Evolutionary conservation across 2,329 filamentous ascomycete genomes (phyloP).

Genomic region (Ceratocystis ficicola): DNA sequence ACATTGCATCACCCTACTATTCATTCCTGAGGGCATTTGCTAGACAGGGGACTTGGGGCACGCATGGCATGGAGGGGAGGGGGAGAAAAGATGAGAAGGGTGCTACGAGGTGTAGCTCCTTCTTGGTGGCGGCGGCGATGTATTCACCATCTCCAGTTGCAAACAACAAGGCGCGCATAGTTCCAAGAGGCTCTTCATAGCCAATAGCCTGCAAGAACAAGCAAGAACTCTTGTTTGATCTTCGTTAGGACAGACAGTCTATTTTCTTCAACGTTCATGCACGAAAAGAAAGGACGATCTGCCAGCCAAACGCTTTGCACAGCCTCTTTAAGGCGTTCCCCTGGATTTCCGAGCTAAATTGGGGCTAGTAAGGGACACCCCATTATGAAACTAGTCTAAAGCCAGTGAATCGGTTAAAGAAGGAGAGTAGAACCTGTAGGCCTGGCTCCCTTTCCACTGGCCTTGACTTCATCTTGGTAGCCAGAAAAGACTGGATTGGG

Average conservation of each 20-base stretch:
- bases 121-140: no score
- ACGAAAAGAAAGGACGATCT: background rate
- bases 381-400: background rate
- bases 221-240: no score
- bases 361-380: conserved; percentile 1
- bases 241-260: no score
- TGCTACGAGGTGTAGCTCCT: background rate
- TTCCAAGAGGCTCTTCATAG: background rate
- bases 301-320: conserved; percentile 14
- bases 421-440: no score
- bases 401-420: background rate
- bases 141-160: no score
- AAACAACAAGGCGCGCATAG: no score
- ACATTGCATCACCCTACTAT: background rate
- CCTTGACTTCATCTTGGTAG: no score
- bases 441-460: no score
- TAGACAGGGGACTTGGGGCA: background rate
- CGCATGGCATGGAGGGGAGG: background rate
- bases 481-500: no score
- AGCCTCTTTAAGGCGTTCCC: conserved; percentile 20
- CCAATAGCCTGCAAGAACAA: background rate
- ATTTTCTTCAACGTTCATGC: no score
- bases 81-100: background rate
- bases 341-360: conserved; percentile 18
- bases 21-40: background rate